Conservation (phyloP, 140 eudicot genomes). For the Cichorium intybus region DNA sequence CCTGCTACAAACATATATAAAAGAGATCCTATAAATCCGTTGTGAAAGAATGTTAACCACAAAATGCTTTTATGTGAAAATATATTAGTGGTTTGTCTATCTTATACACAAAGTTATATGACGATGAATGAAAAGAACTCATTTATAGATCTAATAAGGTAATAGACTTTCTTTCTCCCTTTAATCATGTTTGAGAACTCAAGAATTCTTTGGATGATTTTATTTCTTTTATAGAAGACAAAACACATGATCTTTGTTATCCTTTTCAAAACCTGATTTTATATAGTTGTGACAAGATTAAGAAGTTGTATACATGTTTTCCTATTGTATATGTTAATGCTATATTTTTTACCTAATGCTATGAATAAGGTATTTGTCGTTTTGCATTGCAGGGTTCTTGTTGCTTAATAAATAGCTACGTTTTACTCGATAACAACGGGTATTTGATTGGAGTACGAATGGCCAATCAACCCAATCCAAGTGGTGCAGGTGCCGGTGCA, state of each 20-base stretch:
- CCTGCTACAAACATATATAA: background rate
- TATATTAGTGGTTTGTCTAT: background rate
- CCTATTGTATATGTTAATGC: background rate
- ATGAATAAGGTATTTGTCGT: conserved; percentile 1
- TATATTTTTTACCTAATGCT: background rate
- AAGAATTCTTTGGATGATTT: background rate
- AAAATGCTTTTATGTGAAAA: background rate
- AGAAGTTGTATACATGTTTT: background rate
- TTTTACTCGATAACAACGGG: background rate
- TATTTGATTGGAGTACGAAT: conserved; percentile 13
- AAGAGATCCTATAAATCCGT: background rate
- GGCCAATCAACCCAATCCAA: conserved; percentile 31
- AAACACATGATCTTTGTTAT: background rate
- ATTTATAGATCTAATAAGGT: background rate
- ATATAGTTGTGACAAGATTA: too few relatives aligned
- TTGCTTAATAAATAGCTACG: background rate
- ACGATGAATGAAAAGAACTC: background rate
- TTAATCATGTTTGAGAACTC: background rate
- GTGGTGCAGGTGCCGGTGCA: conserved; percentile 1
- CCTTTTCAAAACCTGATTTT: too few relatives aligned
- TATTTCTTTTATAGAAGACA: background rate
- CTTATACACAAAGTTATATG: background rate
- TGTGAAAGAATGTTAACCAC: conserved; percentile 13
- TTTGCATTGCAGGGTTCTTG: conserved; percentile 10
- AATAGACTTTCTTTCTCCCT: background rate